phyloP scores from a whole-genome alignment of 345 rosid species.

The Salix caprea region DNA sequence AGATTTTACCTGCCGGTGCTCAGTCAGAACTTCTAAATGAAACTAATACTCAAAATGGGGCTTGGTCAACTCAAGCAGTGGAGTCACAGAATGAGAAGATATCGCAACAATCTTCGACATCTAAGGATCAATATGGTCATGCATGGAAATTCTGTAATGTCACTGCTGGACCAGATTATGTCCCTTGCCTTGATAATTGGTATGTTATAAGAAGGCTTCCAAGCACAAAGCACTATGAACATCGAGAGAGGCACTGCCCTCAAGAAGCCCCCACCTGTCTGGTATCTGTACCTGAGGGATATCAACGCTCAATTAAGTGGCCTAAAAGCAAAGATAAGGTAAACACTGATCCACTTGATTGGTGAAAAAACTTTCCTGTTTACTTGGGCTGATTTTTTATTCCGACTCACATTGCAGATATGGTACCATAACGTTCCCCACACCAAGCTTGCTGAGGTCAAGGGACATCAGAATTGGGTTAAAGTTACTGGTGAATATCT shows the following conservation, averaged over 20 bases:
- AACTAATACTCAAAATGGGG: constrained; percentile 55
- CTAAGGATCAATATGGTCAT: constrained; percentile 38
- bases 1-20: constrained; percentile 70
- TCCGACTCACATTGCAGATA: constrained; percentile 46
- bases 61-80: constrained; percentile 83
- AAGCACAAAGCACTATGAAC: constrained; percentile 85
- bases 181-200: constrained; percentile 95
- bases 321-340: constrained; percentile 97
- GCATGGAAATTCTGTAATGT: constrained; percentile 84
- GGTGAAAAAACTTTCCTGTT: constrained; percentile 3
- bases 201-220: constrained; percentile 69
- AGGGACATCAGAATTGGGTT: constrained; percentile 99
- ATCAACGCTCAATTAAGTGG: constrained; percentile 75
- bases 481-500: constrained; percentile 80
- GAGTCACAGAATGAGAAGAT: constrained; percentile 89
- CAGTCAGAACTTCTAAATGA: constrained; percentile 87
- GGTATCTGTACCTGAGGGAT: constrained; percentile 83
- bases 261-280: constrained; percentile 82
- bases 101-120: constrained; percentile 37
- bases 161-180: constrained; percentile 83
- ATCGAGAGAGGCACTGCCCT: constrained; percentile 97
- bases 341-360: background rate
- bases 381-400: constrained; percentile 5
- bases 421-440: constrained; percentile 95
- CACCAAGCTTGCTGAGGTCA: constrained; percentile 75